phyloP scores from a whole-genome alignment of 2,329 filamentous ascomycete genomes.

The Fusarium sp. region DNA sequence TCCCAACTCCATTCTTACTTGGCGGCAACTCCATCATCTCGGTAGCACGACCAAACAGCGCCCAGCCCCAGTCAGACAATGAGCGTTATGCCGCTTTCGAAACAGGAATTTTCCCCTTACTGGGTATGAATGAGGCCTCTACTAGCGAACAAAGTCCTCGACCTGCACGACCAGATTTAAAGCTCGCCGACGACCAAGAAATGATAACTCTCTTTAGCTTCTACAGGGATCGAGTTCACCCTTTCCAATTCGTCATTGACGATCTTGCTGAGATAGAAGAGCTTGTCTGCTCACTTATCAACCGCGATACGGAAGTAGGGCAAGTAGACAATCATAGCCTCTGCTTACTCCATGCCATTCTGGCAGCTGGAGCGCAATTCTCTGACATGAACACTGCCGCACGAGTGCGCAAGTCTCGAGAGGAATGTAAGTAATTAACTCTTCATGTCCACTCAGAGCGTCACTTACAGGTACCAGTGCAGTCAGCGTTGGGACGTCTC shows the following conservation, averaged over 20 bases:
- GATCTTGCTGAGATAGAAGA: constrained; percentile 32
- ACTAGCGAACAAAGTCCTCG: neutral
- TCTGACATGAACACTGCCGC: constrained; percentile 20
- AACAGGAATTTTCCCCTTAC: constrained; percentile 28
- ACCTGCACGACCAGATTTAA: neutral
- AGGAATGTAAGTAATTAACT: constrained; percentile 11
- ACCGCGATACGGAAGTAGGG: neutral
- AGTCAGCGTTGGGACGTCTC: constrained; percentile 21
- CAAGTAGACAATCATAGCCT: constrained; percentile 12
- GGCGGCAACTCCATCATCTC: constrained; percentile 37
- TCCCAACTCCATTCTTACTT: constrained; percentile 14
- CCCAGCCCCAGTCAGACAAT: constrained; percentile 4
- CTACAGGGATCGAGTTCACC: constrained; percentile 34
- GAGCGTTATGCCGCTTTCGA: constrained; percentile 34
- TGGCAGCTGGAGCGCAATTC: constrained; percentile 40
- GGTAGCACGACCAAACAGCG: constrained; percentile 12
- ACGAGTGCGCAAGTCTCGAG: constrained; percentile 13
- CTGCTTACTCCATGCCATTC: constrained; percentile 39
- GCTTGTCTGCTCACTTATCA: constrained; percentile 30
- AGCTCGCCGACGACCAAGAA: constrained; percentile 19
- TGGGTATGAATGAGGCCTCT: constrained; percentile 17
- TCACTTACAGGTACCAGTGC: neutral
- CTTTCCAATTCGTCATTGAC: constrained; percentile 30
- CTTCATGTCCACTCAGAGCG: fast-evolving
- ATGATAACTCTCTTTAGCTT: constrained; percentile 33